Base-by-base conservation (phyloP, 805 yeast genomes). In the Aciculoconidium aculeatum region DNA sequence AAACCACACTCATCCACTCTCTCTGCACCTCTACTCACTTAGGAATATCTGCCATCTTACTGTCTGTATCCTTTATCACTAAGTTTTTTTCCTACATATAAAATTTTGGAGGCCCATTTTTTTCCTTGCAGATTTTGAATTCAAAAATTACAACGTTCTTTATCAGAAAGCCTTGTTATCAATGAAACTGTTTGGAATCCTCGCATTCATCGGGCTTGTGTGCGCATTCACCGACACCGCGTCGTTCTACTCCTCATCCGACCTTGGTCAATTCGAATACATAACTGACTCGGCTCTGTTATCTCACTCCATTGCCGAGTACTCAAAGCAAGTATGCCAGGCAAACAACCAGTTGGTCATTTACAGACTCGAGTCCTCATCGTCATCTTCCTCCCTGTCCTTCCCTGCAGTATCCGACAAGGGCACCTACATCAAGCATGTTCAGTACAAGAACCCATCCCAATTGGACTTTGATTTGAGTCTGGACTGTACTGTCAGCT, bases 301-400 rank as follows among this genome's bases (percentile, higher is more conserved):
- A 25, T 31, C 45, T 13, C 17, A 25, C 6, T 38, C 41, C 4
- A 32, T 55, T 25, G 30, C 40, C 23, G 34, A 36, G 13, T 31
- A 35, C 35, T n/a, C n/a, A n/a, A n/a, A n/a, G n/a, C n/a, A n/a
- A n/a, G n/a, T n/a, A n/a, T n/a, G n/a, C n/a, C n/a, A n/a, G n/a
- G n/a, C n/a, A n/a, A n/a, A 40, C 11, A 33, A 31, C 5, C 27
- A 38, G 25, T 32, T 55, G 39, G 31, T 38, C 22, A 41, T 58
- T 17, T 56, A 51, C 37, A 40, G 62, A 15, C 61, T 53, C 20
- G 23, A n/a, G n/a, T n/a, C n/a, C n/a, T n/a, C n/a, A n/a, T n/a
- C n/a, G n/a, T n/a, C n/a, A n/a, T n/a, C n/a, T n/a, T n/a, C n/a
- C n/a, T n/a, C n/a, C n/a, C n/a, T n/a, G n/a, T n/a, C n/a, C n/a